Percentiles rank a stretch among this genome's conserved stretches.
Conservation (phyloP, 345 rosid genomes). For the Abelmoschus esculentus region DNA sequence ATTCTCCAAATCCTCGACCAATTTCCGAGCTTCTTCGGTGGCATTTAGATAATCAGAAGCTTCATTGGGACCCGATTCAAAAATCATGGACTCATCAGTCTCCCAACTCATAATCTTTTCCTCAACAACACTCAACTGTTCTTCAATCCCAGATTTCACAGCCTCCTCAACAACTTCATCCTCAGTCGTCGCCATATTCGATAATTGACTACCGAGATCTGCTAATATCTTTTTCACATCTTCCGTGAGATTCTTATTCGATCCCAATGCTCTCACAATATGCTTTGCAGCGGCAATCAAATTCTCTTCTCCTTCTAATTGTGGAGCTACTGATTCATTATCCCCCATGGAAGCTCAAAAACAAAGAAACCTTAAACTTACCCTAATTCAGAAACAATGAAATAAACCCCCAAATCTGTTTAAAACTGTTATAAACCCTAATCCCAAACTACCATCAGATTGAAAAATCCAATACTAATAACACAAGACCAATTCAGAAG, state of each 20-base stretch:
- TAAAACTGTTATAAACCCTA: background rate
- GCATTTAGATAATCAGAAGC: conserved; percentile 45
- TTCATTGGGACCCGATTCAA: conserved; percentile 54
- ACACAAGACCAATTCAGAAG: background rate
- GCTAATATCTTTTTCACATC: conserved; percentile 51
- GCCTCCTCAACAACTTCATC: conserved; percentile 30
- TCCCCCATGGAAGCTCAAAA: conserved; percentile 38
- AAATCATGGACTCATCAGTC: conserved; percentile 64
- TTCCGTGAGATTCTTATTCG: conserved; percentile 44
- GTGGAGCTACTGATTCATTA: conserved; percentile 19
- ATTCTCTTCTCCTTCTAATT: conserved; percentile 43
- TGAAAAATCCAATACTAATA: conserved; percentile 1
- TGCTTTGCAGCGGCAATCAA: conserved; percentile 59
- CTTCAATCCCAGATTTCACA: conserved; percentile 33
- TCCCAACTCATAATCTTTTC: conserved; percentile 70
- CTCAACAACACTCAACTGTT: conserved; percentile 37
- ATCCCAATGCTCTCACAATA: conserved; percentile 46
- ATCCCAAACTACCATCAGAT: background rate
- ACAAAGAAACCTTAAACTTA: background rate
- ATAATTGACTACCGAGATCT: conserved; percentile 51
- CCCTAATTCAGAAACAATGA: background rate
- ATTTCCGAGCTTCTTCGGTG: conserved; percentile 43
- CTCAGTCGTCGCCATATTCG: conserved; percentile 28
- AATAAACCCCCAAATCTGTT: background rate
- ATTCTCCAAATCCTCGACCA: conserved; percentile 49